phyloP scores from a whole-genome alignment of 306 rosid genomes.

The Alnus rubra region DNA sequence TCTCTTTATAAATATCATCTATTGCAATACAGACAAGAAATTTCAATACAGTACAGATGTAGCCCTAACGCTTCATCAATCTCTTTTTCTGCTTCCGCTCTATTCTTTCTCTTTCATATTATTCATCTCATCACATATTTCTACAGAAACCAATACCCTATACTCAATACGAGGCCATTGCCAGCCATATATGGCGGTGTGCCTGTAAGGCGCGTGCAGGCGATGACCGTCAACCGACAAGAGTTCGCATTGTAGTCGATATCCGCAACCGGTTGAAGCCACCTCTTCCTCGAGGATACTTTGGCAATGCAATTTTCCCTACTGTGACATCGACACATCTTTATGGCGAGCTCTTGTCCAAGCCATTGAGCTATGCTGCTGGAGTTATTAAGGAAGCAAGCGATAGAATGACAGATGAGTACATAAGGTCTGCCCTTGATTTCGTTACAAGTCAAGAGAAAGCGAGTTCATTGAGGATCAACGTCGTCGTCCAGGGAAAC shows the following conservation, averaged over 20 bases:
- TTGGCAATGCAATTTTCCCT: constrained; percentile 31
- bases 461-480: constrained; percentile 29
- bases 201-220: constrained; percentile 31
- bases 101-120: too few species aligned
- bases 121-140: too few species aligned
- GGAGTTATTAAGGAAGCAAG: constrained; percentile 22
- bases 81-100: too few species aligned
- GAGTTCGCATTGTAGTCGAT: constrained; percentile 24
- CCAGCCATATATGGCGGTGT: constrained; percentile 42
- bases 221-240: constrained; percentile 26
- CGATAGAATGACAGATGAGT: constrained; percentile 23
- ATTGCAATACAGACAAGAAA: too few species aligned
- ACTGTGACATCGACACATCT: constrained; percentile 21
- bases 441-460: constrained; percentile 10
- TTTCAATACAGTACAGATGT: too few species aligned
- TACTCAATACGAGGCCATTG: constrained; percentile 37
- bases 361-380: background rate
- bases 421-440: constrained; percentile 27
- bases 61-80: too few species aligned
- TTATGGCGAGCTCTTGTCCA: background rate
- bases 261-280: constrained; percentile 11
- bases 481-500: constrained; percentile 17
- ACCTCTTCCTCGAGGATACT: constrained; percentile 17
- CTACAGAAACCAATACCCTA: background rate
- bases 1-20: too few species aligned